Evolutionary conservation across 2,329 filamentous ascomycete species (phyloP), one percentile per base, ranked within the genome.

Genomic region (Arthrinium phaeospermum): DNA sequence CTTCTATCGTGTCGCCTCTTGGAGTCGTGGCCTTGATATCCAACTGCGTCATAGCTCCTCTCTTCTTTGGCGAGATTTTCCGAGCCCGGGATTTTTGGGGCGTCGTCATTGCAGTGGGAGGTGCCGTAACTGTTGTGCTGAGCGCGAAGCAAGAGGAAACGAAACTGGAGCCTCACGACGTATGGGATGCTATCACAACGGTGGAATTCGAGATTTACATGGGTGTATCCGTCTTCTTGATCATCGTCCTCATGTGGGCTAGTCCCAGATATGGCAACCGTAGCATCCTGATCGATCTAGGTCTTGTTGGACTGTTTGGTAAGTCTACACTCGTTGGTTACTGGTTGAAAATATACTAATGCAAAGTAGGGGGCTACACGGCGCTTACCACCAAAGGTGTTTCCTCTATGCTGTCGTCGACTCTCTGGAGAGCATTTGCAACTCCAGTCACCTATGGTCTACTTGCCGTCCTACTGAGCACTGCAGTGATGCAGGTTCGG

Each of bases 1-100:
- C 96, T 10, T 98, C 96, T 19, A 98, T 99, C 78, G 96, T 99
- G 57, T 98, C 95, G 46, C 96, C 96, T 0, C 87, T 99, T 7
- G 96, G 96, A 13, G 96, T 99, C n/a, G 96, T 99, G 16, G 96
- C 96, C 2, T 86, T 99, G 74, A 92, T 99, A 67, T 98, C 95
- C 64, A 99, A 99, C 83, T 99, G 96, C 82, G 90, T 99, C 73
- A 98, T 99, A 80, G 96, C 96, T 2, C 96, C 96, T 0, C 91
- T 96, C 74, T 91, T 99, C 86, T 92, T 99, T 76, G 95, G 98
- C 79, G 96, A 99, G 83, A 88, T 87, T 69, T 98, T 99, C 79
- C 92, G 96, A 46, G 88, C 87, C 76, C 90, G 94, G 69, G 96
- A 99, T 82, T 92, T 95, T 67, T 91, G 94, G 84, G 96, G 96